Evolutionary conservation across 2,329 filamentous ascomycete genomes (phyloP), one percentile per base, ranked within the genome.

Genomic region (Fusarium miscanthi): DNA sequence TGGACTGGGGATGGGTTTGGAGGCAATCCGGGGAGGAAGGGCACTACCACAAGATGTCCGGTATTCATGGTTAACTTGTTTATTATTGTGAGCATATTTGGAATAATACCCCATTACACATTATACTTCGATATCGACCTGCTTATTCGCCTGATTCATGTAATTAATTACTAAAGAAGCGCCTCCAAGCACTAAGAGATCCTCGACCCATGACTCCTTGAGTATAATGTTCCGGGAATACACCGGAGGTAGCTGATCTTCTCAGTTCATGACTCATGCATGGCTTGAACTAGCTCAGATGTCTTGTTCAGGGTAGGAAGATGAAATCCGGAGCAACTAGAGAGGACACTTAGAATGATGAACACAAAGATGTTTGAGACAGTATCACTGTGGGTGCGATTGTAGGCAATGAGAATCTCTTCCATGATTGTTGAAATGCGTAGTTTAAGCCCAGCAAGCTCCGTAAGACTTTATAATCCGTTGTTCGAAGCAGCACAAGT

Each of bases 31-130:
- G 40, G 58, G 51, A 38, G 33, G 57, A 42, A 58, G 49, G 67
- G 52, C 48, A 67, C 56, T 45, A 49, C 52, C 19, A 52, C 53
- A 62, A 67, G 71, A 60, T 66, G 74, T 61, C 68, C 45, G 58
- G 63, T 69, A 70, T 72, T 76, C 54, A 67, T 76, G 74, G 69
- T 75, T 70, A 67, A 52, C 64, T 70, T 68, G 65, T 71, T 66
- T 63, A 72, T 73, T 74, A 73, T 64, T 69, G 66, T 74, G 64
- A 77, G 63, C 73, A 74, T 74, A 76, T 73, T 74, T 77, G 72
- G 75, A 77, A 77, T 73, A 77, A 77, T 77, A 77, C 75, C 75
- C 74, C 64, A 72, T 66, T 74, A 72, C 72, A 76, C 57, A 62
- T 69, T 57, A 38, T 31, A 38, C 42, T 37, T 58, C 16, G 31